Conservation (phyloP, 805 yeast genomes). For the Candida hungchunana region DNA sequence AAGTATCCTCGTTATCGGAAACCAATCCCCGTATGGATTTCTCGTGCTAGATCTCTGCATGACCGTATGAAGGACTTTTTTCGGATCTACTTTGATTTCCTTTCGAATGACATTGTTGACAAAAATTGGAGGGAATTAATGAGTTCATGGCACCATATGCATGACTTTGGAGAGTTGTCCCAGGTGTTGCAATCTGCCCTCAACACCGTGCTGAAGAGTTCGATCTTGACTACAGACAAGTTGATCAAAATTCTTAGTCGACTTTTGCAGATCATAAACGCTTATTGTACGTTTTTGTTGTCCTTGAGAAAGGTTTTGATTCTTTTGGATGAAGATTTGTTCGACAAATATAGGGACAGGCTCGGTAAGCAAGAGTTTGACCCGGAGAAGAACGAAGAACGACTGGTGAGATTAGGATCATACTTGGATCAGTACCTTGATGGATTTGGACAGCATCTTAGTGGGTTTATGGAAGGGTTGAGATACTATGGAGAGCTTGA, state of each 20-base stretch:
- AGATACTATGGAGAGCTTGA: constrained; percentile 47
- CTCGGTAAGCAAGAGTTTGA: constrained; percentile 37
- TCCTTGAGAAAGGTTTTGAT: constrained; percentile 54
- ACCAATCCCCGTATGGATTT: constrained; percentile 49
- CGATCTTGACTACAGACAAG: constrained; percentile 58
- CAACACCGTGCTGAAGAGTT: constrained; percentile 59
- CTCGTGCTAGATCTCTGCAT: constrained; percentile 51
- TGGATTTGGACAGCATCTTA: constrained; percentile 40
- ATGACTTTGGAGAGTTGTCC: constrained; percentile 40
- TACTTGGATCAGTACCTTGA: constrained; percentile 40
- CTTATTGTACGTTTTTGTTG: constrained; percentile 44
- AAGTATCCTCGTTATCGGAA: constrained; percentile 39
- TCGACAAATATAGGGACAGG: constrained; percentile 32
- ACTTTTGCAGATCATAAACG: constrained; percentile 43
- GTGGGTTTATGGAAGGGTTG: constrained; percentile 43
- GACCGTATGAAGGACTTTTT: constrained; percentile 46
- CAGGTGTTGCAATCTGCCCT: constrained; percentile 50
- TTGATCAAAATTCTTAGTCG: constrained; percentile 43
- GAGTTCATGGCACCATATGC: constrained; percentile 23
- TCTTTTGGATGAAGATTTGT: constrained; percentile 43
- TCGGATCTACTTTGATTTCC: constrained; percentile 49
- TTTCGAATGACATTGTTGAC: constrained; percentile 57
- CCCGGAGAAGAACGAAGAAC: constrained; percentile 33
- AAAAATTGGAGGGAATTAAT: constrained; percentile 44
- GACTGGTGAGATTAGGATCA: constrained; percentile 38